Percentiles rank a stretch among this genome's conserved stretches.
Conservation (phyloP, 257 asterid genomes). For the Solanum okadae region DNA sequence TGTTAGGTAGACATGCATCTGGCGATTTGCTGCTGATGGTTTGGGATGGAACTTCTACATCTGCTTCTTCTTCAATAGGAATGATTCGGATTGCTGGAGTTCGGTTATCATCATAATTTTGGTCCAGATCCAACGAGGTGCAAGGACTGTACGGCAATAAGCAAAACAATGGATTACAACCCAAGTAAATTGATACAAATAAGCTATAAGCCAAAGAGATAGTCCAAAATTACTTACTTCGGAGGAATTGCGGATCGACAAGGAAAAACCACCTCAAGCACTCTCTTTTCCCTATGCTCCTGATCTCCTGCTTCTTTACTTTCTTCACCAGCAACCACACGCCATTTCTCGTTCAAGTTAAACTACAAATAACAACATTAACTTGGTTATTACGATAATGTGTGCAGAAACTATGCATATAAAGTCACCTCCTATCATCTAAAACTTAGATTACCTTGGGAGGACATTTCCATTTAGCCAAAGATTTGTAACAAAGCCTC, state of each 20-base stretch:
- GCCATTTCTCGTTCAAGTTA: slow-evolving; percentile 16
- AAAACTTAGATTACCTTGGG: slow-evolving; percentile 9
- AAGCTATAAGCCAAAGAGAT: background rate
- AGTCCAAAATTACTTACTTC: slow-evolving; percentile 15
- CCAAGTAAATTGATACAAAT: background rate
- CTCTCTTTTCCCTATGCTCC: slow-evolving; percentile 8
- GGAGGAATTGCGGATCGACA: slow-evolving; percentile 21
- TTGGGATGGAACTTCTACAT: background rate
- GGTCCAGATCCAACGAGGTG: background rate
- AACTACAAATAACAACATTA: slow-evolving; percentile 15
- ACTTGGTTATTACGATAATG: background rate
- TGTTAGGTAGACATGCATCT: background rate
- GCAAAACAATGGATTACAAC: background rate
- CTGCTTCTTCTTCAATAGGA: slow-evolving; percentile 30
- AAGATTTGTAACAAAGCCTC: background rate
- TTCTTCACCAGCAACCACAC: slow-evolving; percentile 46
- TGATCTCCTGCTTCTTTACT: slow-evolving; percentile 28
- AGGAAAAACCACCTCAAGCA: slow-evolving; percentile 20
- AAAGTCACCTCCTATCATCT: background rate
- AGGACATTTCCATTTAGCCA: slow-evolving; percentile 18
- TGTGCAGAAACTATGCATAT: background rate
- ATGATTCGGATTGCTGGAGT: slow-evolving; percentile 24
- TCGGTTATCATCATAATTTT: slow-evolving; percentile 11
- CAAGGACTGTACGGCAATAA: slow-evolving; percentile 19
- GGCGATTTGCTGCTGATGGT: background rate